These are phyloP conservation scores for Arachis monticola DNA, from an alignment of 331 rosid genomes.

Conservation along the genomic window DNA sequence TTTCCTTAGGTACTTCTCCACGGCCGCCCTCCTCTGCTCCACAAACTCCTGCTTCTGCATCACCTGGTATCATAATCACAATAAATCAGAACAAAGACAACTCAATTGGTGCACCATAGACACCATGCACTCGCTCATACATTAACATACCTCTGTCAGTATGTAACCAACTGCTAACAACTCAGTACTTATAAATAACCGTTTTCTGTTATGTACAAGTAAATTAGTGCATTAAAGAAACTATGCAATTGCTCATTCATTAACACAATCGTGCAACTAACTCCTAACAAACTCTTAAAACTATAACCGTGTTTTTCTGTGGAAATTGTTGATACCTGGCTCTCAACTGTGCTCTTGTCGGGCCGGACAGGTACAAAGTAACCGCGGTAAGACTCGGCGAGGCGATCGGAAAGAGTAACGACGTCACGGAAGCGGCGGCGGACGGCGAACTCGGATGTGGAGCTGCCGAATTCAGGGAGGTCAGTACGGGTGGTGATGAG, in stretches of 20 bases:
- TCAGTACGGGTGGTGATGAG: constrained; percentile 76
- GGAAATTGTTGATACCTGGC: constrained; percentile 47
- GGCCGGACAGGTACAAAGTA: constrained; percentile 85
- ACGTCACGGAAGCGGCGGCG: constrained; percentile 88
- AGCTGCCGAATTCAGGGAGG: constrained; percentile 63
- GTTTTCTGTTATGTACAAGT: neutral
- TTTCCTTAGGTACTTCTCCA: constrained; percentile 87
- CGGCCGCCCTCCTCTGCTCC: constrained; percentile 86
- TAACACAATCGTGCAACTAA: neutral
- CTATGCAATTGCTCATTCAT: neutral
- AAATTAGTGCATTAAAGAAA: neutral
- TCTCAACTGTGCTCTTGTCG: constrained; percentile 93
- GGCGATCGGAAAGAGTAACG: constrained; percentile 79
- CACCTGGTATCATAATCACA: constrained; percentile 68
- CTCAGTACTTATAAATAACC: neutral
- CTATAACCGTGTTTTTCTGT: neutral
- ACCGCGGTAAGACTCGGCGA: constrained; percentile 83
- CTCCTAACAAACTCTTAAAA: neutral
- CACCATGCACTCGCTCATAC: neutral
- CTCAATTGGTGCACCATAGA: neutral
- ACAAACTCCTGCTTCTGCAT: constrained; percentile 96
- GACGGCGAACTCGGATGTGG: constrained; percentile 66
- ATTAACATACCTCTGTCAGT: neutral
- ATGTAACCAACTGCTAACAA: neutral
- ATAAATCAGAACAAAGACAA: neutral